Conservation (phyloP, 129 eudicot species). For the Apium graveolens region DNA sequence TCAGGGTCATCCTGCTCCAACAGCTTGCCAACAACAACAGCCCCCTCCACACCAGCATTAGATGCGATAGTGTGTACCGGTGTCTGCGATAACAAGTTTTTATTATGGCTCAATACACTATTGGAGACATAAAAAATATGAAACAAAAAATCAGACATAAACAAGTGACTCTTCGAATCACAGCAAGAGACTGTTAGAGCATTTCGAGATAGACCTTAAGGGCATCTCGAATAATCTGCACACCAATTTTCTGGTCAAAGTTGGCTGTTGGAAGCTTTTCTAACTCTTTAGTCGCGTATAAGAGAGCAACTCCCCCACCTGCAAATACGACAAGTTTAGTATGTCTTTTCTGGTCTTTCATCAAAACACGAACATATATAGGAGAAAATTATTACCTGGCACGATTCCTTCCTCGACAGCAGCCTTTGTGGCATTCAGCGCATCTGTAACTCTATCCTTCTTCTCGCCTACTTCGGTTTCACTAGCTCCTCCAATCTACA, state of each 20-base stretch:
- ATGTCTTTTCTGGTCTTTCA: background rate
- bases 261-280: conserved; percentile 61
- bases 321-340: background rate
- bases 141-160: background rate
- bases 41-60: conserved; percentile 84
- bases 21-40: conserved; percentile 84
- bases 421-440: conserved; percentile 84
- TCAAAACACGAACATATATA: background rate
- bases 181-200: background rate
- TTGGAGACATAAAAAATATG: background rate
- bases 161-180: background rate
- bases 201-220: conserved; percentile 41
- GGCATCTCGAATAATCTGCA: conserved; percentile 75
- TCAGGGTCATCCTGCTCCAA: conserved; percentile 72
- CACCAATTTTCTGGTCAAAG: conserved; percentile 85
- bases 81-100: conserved; percentile 29
- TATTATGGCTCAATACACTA: background rate
- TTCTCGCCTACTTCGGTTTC: conserved; percentile 86
- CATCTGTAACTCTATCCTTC: conserved; percentile 87
- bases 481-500: conserved; percentile 87
- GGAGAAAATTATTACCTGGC: conserved; percentile 37
- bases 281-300: conserved; percentile 70
- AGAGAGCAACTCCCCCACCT: conserved; percentile 93
- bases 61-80: conserved; percentile 76
- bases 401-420: conserved; percentile 94